These are phyloP conservation scores for Diplodia seriata DNA, from an alignment of 2,329 filamentous ascomycete species.

Conservation along the genomic window DNA sequence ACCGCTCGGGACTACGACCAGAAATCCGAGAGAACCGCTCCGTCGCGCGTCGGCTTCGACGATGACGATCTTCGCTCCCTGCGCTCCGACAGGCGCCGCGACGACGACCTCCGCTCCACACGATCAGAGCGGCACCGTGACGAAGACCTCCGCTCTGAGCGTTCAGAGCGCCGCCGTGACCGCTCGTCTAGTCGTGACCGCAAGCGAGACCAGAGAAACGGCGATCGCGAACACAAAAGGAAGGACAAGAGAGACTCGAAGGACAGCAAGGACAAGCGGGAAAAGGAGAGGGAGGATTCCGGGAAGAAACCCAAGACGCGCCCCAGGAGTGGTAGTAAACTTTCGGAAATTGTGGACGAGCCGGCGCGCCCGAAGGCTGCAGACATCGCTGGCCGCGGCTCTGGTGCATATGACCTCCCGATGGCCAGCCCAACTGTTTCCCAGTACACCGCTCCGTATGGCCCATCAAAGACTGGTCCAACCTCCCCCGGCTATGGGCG, in stretches of 20 bases:
- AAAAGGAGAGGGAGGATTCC: slow-evolving; percentile 24
- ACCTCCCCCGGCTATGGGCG: slow-evolving; percentile 36
- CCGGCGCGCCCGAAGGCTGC: slow-evolving; percentile 36
- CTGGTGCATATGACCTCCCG: slow-evolving; percentile 43
- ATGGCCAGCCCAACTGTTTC: slow-evolving; percentile 43
- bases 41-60: slow-evolving; percentile 20
- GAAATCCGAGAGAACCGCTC: slow-evolving; percentile 28
- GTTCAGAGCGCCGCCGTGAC: slow-evolving; percentile 36
- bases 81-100: slow-evolving; percentile 34
- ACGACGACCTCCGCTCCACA: slow-evolving; percentile 34
- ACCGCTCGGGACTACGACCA: slow-evolving; percentile 31
- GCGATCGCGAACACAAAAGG: slow-evolving; percentile 44
- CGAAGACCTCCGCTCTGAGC: slow-evolving; percentile 30
- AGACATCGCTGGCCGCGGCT: slow-evolving; percentile 39
- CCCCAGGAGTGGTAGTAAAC: slow-evolving; percentile 38
- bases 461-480: slow-evolving; percentile 45
- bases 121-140: slow-evolving; percentile 37
- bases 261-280: slow-evolving; percentile 40
- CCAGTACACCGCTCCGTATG: slow-evolving; percentile 46
- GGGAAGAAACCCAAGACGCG: slow-evolving; percentile 30
- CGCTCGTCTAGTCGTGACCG: slow-evolving; percentile 43
- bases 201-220: slow-evolving; percentile 41
- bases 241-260: slow-evolving; percentile 42
- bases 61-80: slow-evolving; percentile 30
- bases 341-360: slow-evolving; percentile 42